Conservation (phyloP, 345 rosid genomes). For the Chamaenerion angustifolium region DNA sequence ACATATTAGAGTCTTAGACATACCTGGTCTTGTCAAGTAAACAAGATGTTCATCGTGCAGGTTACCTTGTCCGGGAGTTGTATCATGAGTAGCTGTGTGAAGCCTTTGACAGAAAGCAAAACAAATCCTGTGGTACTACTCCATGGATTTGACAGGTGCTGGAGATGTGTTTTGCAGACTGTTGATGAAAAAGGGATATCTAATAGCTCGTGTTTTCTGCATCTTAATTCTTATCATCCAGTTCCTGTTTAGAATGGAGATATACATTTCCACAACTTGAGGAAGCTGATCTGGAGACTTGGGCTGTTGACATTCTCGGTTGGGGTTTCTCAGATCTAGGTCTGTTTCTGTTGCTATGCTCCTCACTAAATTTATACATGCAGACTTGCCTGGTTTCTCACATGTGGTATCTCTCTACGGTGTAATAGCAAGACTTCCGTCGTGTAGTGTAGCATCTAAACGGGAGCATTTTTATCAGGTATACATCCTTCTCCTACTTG, state of each 20-base stretch:
- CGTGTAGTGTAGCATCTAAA: slow-evolving; percentile 56
- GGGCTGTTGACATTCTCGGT: slow-evolving; percentile 90
- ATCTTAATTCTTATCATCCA: slow-evolving; percentile 20
- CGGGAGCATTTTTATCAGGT: slow-evolving; percentile 81
- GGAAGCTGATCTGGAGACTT: slow-evolving; percentile 78
- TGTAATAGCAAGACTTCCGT: slow-evolving; percentile 37
- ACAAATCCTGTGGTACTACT: slow-evolving; percentile 66
- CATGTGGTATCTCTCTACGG: background rate
- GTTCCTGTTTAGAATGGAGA: slow-evolving; percentile 98
- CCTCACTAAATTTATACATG: background rate
- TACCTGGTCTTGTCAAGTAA: no score
- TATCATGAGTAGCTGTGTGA: slow-evolving; percentile 78
- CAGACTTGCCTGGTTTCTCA: background rate
- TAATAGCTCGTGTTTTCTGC: slow-evolving; percentile 11
- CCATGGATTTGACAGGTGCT: slow-evolving; percentile 86
- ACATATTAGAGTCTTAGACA: no score
- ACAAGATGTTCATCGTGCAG: no score
- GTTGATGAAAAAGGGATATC: slow-evolving; percentile 1
- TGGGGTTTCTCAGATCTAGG: slow-evolving; percentile 98
- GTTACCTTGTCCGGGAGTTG: slow-evolving; percentile 16
- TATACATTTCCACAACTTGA: slow-evolving; percentile 69
- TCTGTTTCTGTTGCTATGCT: slow-evolving; percentile 8
- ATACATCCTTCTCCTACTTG: slow-evolving; percentile 1
- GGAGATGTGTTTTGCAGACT: background rate
- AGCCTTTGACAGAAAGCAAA: slow-evolving; percentile 34